Evolutionary conservation across 805 yeast species (phyloP), one percentile per base, ranked within the genome.

Genomic region (Kodamaea restingae): DNA sequence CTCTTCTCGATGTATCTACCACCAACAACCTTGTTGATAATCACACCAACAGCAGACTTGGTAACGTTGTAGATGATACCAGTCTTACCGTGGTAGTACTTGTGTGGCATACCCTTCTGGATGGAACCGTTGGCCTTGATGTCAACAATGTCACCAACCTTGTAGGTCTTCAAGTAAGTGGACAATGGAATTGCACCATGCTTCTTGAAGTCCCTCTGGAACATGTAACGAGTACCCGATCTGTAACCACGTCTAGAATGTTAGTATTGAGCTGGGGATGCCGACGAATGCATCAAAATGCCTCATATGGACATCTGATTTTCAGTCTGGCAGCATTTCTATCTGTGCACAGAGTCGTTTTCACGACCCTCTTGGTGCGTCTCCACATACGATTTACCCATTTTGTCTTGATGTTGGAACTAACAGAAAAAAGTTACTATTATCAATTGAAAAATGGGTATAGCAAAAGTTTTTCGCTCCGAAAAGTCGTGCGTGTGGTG

Each of bases 31-130:
- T 93, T 93, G 95, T 93, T 85, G 71, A 93, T 73, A 66, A 93
- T 87, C 61, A 93, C 93, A 84, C 98, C 98, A 55, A 93, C 98
- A 54, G 98, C 78, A 51, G 95, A 76, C 82, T 87, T 93, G 84
- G 98, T 91, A 59, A 93, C 95, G 83, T 93, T 93, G 95, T 81
- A 93, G 56, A 93, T 81, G 61, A 93, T 87, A 84, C 98, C 98
- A 57, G 98, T 93, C 84, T 90, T 93, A 77, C 98, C 98, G 82
- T 93, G 97, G 96, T 93, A 93, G 85, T 80, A 90, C 81, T 93
- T 93, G 88, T 88, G 96, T 73, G 98, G 98, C 96, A 93, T 88
- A 87, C 98, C 97, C 84, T 91, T 90, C 73, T 93, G 98, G 81
- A 90, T 80, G 58, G 98, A 80, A 81, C 96, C 96, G 73, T 93